Evolutionary conservation across 108 stramenopile species (phyloP).

Genomic region (Mayamaea pseudoterrestris): DNA sequence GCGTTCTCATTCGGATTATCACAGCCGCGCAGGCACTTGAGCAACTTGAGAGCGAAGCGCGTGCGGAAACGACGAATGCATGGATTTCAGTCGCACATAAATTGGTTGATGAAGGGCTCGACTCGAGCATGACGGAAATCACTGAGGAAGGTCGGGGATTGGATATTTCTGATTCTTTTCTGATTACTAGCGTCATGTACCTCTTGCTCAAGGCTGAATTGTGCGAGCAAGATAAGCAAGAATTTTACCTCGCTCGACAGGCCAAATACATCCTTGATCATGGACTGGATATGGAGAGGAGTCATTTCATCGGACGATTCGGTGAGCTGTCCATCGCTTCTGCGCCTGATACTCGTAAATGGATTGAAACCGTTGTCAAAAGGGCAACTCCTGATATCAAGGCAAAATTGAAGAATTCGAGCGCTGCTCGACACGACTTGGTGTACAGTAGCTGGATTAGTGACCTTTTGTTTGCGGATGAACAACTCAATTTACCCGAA

Average conservation of each 20-base stretch:
- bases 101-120: not conserved
- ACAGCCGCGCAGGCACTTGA: conserved; percentile 20
- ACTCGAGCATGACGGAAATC: not conserved
- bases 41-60: conserved; percentile 32
- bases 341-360: not conserved
- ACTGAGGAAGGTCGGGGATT: not conserved
- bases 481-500: conserved; percentile 28
- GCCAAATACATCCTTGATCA: conserved; percentile 25
- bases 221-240: conserved; percentile 25
- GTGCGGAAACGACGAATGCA: conserved; percentile 25
- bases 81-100: conserved; percentile 13
- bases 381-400: no score
- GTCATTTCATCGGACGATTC: not conserved
- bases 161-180: conserved; percentile 10
- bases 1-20: conserved; percentile 15
- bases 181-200: conserved; percentile 26
- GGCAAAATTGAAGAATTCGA: not conserved
- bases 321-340: not conserved
- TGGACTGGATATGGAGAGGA: conserved; percentile 27
- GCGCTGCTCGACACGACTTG: not conserved
- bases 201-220: conserved; percentile 40
- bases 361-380: no score
- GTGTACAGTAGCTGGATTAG: conserved; percentile 33
- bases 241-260: conserved; percentile 25
- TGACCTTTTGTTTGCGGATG: conserved; percentile 27